phyloP scores from a whole-genome alignment of 805 yeast genomes.

The Saccharomycopsis capsularis region DNA sequence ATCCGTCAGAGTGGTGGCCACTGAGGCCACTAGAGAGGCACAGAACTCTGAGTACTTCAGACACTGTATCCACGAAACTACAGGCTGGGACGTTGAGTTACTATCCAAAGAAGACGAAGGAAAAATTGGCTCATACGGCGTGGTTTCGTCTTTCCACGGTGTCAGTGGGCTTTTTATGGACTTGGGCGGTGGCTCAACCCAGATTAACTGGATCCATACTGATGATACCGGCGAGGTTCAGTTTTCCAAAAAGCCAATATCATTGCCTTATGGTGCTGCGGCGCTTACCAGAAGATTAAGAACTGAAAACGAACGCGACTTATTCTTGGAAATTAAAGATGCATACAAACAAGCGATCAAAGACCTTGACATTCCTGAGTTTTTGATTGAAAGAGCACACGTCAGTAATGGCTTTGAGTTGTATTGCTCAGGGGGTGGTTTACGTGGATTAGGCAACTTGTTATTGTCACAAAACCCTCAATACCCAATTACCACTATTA shows the following conservation, averaged over 20 bases:
- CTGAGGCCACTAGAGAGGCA: constrained; percentile 70
- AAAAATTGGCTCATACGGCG: constrained; percentile 62
- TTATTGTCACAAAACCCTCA: constrained; percentile 43
- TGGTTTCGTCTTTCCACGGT: constrained; percentile 63
- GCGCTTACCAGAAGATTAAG: constrained; percentile 51
- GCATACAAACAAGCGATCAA: constrained; percentile 46
- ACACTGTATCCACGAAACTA: constrained; percentile 46
- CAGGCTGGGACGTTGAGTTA: constrained; percentile 60
- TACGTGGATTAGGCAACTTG: constrained; percentile 62
- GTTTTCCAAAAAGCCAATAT: constrained; percentile 50
- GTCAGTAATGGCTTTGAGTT: constrained; percentile 54
- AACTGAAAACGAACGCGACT: constrained; percentile 40
- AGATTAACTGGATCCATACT: constrained; percentile 61
- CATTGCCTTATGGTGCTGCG: constrained; percentile 71
- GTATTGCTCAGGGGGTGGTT: constrained; percentile 69
- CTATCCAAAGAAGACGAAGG: constrained; percentile 61
- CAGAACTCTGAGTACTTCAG: constrained; percentile 55
- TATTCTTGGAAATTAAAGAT: constrained; percentile 47
- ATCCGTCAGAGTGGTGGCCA: constrained; percentile 61
- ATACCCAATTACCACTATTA: constrained; percentile 64
- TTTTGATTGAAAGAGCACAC: constrained; percentile 43
- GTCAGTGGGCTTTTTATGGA: constrained; percentile 66
- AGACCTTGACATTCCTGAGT: constrained; percentile 46
- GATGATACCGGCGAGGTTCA: constrained; percentile 43
- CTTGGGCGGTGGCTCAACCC: constrained; percentile 66